Percentiles rank a stretch among this genome's conserved stretches.
phyloP scores from a whole-genome alignment of 768 basidiomycete genomes.

The Lentinula sp. region DNA sequence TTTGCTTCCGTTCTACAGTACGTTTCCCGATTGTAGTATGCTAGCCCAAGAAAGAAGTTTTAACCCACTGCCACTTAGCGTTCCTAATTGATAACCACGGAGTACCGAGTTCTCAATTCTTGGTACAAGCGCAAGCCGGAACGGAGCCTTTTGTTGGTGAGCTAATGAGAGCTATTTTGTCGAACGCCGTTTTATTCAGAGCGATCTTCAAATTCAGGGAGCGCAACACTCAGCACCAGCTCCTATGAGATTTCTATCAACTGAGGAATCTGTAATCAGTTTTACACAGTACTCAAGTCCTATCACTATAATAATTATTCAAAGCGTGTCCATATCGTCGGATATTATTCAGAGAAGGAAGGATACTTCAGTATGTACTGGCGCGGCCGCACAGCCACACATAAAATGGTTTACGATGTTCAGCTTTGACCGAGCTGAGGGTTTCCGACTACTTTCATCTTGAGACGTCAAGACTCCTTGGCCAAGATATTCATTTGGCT shows the following conservation, averaged over 20 bases:
- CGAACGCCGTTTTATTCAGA: background rate
- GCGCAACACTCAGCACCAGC: constrained; percentile 23
- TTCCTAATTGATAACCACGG: constrained; percentile 23
- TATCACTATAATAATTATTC: no score
- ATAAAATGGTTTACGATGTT: background rate
- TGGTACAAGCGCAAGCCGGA: constrained; percentile 29
- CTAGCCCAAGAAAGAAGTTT: background rate
- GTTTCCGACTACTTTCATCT: background rate
- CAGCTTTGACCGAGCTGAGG: background rate
- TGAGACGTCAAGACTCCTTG: background rate
- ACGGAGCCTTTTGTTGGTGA: constrained; percentile 28
- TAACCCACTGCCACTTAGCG: constrained; percentile 12
- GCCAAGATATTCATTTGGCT: background rate
- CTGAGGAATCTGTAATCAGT: constrained; percentile 7
- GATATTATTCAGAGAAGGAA: no score
- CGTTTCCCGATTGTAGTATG: background rate
- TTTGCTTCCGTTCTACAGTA: constrained; percentile 27
- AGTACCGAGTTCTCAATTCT: constrained; percentile 24
- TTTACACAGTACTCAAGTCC: background rate
- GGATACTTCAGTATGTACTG: no score
- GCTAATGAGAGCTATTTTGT: background rate
- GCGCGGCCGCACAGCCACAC: background rate
- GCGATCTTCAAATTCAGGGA: constrained; percentile 13
- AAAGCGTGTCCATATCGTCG: no score
- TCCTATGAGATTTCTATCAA: constrained; percentile 27